These are phyloP conservation scores for Boletus rufocinnamomeus DNA, from an alignment of 768 basidiomycete species.

Conservation along the genomic window DNA sequence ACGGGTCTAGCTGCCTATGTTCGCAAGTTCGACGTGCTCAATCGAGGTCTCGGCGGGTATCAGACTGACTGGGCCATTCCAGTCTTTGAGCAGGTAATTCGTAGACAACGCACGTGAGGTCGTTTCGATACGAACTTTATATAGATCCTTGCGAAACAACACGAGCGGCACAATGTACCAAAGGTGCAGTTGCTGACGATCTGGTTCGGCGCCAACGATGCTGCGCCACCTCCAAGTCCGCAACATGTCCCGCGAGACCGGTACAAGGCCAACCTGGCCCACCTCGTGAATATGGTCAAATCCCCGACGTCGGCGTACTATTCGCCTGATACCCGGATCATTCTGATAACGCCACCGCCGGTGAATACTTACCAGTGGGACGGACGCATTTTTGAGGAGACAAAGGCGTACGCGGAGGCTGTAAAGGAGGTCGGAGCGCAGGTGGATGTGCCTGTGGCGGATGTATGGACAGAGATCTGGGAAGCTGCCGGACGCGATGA, in stretches of 20 bases:
- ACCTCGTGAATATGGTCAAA: constrained; percentile 63
- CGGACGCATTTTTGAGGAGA: constrained; percentile 58
- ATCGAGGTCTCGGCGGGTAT: constrained; percentile 83
- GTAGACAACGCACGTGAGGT: background rate
- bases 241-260: constrained; percentile 77
- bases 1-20: constrained; percentile 62
- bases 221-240: constrained; percentile 58
- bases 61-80: constrained; percentile 86
- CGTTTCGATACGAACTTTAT: background rate
- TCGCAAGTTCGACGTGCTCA: constrained; percentile 82
- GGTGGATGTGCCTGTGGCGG: constrained; percentile 61
- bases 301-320: constrained; percentile 63
- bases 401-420: constrained; percentile 69
- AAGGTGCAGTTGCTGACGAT: constrained; percentile 74
- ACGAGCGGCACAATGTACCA: constrained; percentile 50
- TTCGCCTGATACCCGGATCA: constrained; percentile 70
- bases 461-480: constrained; percentile 76
- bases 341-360: constrained; percentile 87
- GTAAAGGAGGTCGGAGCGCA: constrained; percentile 60
- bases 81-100: constrained; percentile 67
- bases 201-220: constrained; percentile 93
- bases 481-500: constrained; percentile 68
- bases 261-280: constrained; percentile 64
- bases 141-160: constrained; percentile 60
- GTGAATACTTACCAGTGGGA: constrained; percentile 63